phyloP scores from a whole-genome alignment of 2,329 filamentous ascomycete genomes.

The Apiospora arundinis region DNA sequence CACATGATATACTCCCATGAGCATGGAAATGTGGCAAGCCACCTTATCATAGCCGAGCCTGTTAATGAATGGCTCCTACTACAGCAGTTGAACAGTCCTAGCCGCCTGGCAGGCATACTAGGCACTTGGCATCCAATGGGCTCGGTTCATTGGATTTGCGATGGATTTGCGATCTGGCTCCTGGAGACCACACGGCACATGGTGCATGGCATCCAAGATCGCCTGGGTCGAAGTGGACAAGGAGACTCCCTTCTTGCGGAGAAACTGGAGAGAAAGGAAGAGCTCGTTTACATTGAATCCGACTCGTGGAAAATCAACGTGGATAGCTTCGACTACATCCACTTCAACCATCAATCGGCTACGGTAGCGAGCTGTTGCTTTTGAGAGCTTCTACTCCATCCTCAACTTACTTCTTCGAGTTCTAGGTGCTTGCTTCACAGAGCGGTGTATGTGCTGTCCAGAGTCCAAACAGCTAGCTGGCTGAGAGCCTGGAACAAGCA shows the following conservation, averaged over 20 bases:
- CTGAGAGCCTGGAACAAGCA: neutral
- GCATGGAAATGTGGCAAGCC: neutral
- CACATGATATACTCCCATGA: neutral
- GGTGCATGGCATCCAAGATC: conserved; percentile 12
- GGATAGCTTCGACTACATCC: neutral
- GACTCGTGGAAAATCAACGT: neutral
- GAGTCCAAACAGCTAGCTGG: neutral
- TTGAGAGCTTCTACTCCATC: neutral
- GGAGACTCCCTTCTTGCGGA: conserved; percentile 2
- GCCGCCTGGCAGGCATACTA: neutral
- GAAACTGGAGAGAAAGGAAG: neutral
- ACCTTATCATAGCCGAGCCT: neutral
- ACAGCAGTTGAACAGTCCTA: neutral
- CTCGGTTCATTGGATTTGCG: conserved; percentile 3
- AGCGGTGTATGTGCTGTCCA: conserved; percentile 3
- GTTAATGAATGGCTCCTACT: no score
- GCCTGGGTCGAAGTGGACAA: neutral
- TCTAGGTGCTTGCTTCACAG: neutral
- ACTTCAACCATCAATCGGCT: neutral
- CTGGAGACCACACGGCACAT: neutral
- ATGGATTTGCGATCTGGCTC: conserved; percentile 9
- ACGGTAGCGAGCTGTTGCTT: neutral
- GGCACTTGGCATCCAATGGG: conserved; percentile 3
- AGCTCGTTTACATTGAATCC: neutral
- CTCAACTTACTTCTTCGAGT: neutral